phyloP scores from a whole-genome alignment of 2,329 filamentous ascomycete genomes.

The Botrytis medusae region DNA sequence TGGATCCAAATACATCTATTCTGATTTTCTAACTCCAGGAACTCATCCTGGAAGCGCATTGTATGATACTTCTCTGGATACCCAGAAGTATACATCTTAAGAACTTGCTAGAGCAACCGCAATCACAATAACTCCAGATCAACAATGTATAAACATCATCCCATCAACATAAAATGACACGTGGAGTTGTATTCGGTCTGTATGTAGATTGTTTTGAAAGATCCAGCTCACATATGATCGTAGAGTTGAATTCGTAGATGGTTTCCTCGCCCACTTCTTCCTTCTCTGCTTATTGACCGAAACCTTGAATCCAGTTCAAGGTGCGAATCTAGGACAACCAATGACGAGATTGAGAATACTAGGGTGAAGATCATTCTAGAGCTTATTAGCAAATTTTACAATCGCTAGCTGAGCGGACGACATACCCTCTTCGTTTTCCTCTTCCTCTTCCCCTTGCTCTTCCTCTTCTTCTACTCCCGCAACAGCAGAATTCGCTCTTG shows the following conservation, averaged over 20 bases:
- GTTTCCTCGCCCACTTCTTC: too few species aligned
- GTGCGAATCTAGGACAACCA: not conserved
- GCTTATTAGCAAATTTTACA: not conserved
- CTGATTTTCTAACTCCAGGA: not conserved
- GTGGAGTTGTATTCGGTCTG: too few species aligned
- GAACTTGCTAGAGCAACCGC: not conserved
- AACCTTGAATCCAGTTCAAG: not conserved
- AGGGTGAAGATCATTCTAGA: not conserved
- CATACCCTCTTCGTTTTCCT: not conserved
- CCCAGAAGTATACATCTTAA: not conserved
- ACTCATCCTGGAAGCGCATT: not conserved
- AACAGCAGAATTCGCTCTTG: not conserved
- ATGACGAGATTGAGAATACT: too few species aligned
- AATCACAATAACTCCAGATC: not conserved
- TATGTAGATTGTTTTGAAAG: not conserved
- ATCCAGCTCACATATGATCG: too few species aligned
- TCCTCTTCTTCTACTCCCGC: not conserved
- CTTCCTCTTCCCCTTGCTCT: rapidly evolving
- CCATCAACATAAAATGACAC: not conserved
- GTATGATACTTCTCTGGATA: not conserved
- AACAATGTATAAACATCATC: not conserved
- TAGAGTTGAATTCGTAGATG: not conserved
- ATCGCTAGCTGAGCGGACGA: not conserved
- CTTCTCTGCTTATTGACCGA: not conserved
- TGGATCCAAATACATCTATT: not conserved